A percentile compares a stretch with the other conserved stretches of the same genome.
These are phyloP conservation scores for Aspergillus carlsbadensis DNA, from an alignment of 495 filamentous ascomycete genomes.

Conservation along the genomic window DNA sequence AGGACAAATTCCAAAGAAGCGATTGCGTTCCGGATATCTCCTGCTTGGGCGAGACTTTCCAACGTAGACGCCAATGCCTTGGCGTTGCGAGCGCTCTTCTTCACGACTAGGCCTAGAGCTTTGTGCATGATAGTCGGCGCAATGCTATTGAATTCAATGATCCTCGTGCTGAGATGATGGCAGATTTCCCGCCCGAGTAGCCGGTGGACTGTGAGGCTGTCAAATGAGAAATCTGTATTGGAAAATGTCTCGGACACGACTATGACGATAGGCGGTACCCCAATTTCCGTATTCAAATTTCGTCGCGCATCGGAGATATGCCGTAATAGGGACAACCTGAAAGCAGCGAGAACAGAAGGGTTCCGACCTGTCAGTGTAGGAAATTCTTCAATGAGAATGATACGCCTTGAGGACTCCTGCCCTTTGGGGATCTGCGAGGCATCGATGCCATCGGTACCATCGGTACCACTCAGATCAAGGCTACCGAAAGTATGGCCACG, in stretches of 20 bases:
- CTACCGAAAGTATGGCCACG: conserved; percentile 75
- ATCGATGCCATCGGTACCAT: too few species aligned
- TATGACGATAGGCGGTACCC: conserved; percentile 74
- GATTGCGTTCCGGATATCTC: conserved; percentile 89
- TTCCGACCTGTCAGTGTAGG: conserved; percentile 75
- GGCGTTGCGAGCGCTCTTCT: conserved; percentile 75
- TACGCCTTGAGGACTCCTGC: too few species aligned
- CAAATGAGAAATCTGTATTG: conserved; percentile 70
- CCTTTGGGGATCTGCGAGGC: too few species aligned
- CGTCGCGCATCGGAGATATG: conserved; percentile 60
- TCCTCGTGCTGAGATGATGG: conserved; percentile 67
- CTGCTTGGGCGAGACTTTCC: conserved; percentile 72
- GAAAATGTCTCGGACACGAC: conserved; percentile 86
- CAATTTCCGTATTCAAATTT: conserved; percentile 22
- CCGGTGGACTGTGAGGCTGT: conserved; percentile 87
- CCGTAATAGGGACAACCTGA: conserved; percentile 70
- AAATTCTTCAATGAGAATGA: conserved; percentile 93
- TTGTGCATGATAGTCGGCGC: conserved; percentile 84
- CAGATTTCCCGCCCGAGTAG: conserved; percentile 83
- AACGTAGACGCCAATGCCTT: conserved; percentile 71
- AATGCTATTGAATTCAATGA: conserved; percentile 89
- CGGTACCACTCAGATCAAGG: conserved; percentile 53
- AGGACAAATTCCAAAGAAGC: conserved; percentile 89
- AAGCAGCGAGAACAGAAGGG: conserved; percentile 65
- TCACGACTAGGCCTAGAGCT: conserved; percentile 73